Conservation (phyloP, 2,329 filamentous ascomycete genomes). For the Aspergillus persii region DNA sequence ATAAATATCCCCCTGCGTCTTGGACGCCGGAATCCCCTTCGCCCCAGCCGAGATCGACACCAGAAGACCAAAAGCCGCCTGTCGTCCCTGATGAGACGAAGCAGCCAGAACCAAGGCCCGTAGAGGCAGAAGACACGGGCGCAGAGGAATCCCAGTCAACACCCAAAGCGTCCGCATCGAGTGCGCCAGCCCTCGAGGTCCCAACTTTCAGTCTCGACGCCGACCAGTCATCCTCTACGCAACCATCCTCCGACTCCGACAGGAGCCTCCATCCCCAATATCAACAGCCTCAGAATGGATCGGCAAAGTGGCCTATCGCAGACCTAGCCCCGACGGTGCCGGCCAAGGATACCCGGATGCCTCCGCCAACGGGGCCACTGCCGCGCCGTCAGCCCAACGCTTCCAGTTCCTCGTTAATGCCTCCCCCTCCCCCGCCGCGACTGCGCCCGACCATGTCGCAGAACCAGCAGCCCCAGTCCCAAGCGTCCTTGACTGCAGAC, state of each 20-base stretch:
- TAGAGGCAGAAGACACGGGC: constrained; percentile 11
- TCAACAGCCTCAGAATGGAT: constrained; percentile 11
- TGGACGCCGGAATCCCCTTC: constrained; percentile 24
- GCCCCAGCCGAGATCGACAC: constrained; percentile 17
- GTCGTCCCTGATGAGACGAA: constrained; percentile 12
- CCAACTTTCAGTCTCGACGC: constrained; percentile 34
- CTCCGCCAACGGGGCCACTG: constrained; percentile 6
- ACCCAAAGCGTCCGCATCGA: constrained; percentile 35
- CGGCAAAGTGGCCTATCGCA: constrained; percentile 6
- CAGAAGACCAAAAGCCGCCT: constrained; percentile 13
- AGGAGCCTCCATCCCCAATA: not conserved
- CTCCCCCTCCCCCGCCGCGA: constrained; percentile 35
- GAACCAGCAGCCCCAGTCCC: constrained; percentile 14
- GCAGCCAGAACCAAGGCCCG: constrained; percentile 7
- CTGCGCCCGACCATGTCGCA: constrained; percentile 24
- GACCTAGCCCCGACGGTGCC: constrained; percentile 5
- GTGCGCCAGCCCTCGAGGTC: constrained; percentile 24
- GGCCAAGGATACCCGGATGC: constrained; percentile 11
- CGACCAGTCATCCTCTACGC: constrained; percentile 15
- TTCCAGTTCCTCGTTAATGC: constrained; percentile 31
- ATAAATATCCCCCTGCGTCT: constrained; percentile 37
- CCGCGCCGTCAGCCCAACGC: constrained; percentile 9
- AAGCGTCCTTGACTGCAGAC: not conserved
- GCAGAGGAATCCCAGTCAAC: constrained; percentile 32
- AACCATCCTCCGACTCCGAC: constrained; percentile 5